Conservation (phyloP, 2,329 filamentous ascomycete species). For the Aureobasidium namibiae region DNA sequence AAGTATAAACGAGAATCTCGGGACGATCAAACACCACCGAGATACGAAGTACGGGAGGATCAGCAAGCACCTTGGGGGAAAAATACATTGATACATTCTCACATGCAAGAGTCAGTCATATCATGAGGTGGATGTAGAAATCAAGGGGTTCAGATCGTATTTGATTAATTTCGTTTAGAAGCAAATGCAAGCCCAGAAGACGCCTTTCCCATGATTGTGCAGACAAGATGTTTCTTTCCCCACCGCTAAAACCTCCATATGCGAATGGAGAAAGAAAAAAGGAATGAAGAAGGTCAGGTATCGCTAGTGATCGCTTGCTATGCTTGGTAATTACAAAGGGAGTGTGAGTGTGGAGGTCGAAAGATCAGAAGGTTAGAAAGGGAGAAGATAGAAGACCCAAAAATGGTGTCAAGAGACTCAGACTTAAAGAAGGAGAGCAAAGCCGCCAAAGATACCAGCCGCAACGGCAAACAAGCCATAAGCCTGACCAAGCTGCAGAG, state of each 20-base stretch:
- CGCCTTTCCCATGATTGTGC: background rate
- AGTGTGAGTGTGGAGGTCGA: background rate
- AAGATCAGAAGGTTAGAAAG: background rate
- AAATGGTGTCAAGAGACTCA: no score
- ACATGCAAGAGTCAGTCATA: background rate
- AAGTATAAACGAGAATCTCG: background rate
- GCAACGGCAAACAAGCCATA: conserved; percentile 50
- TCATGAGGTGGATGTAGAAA: no score
- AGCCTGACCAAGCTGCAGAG: conserved; percentile 46
- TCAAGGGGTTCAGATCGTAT: no score
- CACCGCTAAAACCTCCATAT: background rate
- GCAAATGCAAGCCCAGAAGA: background rate
- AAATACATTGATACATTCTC: background rate
- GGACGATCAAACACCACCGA: background rate
- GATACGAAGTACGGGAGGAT: background rate
- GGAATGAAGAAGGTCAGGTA: background rate
- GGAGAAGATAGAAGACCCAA: background rate
- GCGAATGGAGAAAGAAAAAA: background rate
- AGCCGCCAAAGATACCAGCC: conserved; percentile 49
- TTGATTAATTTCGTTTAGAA: background rate
- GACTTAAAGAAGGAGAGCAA: conserved; percentile 35
- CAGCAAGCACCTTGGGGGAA: background rate
- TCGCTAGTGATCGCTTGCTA: conserved; percentile 12
- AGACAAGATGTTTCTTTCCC: background rate
- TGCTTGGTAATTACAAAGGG: conserved; percentile 5